A percentile compares a stretch with the other conserved stretches of the same genome.
Evolutionary conservation across 305 asterid species (phyloP).

Genomic region (Fraxinus dipetala): DNA sequence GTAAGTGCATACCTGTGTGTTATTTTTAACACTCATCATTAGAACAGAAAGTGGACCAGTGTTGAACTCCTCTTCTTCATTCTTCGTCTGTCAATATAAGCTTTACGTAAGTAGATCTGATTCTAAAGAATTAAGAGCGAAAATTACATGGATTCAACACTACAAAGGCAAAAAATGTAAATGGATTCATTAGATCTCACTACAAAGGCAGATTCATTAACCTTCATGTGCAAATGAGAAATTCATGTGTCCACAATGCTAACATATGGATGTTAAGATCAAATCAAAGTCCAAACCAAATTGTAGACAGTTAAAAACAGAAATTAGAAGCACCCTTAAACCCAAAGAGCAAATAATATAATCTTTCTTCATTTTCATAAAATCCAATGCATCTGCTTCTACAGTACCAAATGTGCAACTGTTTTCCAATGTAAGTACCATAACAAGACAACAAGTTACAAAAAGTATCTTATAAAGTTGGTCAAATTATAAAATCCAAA

Average conservation of each 20-base stretch:
- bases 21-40: conserved; percentile 92
- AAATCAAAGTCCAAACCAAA: neutral
- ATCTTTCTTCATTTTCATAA: neutral
- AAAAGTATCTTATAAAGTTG: neutral
- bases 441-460: neutral
- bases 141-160: neutral
- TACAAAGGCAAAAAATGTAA: neutral
- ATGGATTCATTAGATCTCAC: neutral
- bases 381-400: neutral
- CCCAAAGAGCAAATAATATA: neutral
- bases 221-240: neutral
- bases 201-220: neutral
- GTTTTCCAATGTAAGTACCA: neutral
- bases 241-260: neutral
- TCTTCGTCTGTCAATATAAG: conserved; percentile 47
- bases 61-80: conserved; percentile 94
- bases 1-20: conserved; percentile 71
- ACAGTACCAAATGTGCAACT: neutral
- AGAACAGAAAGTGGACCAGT: conserved; percentile 88
- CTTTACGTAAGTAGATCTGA: neutral
- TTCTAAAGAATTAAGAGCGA: neutral
- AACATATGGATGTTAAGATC: conserved; percentile 1
- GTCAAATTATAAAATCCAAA: neutral
- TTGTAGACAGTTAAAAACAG: neutral
- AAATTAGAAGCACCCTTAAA: neutral